These are phyloP conservation scores for Funneliformis caledonium DNA, from an alignment of 371 early-diverging fungal species.

Conservation along the genomic window DNA sequence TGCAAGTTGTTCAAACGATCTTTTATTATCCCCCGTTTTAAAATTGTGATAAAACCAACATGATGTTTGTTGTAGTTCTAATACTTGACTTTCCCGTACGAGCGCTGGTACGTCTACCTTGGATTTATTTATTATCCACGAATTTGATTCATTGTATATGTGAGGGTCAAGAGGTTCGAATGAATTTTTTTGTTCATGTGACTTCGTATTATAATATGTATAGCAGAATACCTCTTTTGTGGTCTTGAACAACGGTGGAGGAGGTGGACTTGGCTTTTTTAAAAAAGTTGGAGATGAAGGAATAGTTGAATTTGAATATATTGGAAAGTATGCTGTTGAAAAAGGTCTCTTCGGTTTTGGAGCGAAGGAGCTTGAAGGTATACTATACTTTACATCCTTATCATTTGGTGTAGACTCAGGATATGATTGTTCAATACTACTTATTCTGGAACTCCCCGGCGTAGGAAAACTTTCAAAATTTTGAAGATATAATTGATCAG, in stretches of 20 bases:
- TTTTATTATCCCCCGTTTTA: background rate
- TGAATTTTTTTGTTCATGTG: background rate
- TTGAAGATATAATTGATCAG: background rate
- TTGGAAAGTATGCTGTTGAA: background rate
- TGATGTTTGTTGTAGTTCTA: background rate
- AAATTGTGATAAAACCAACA: background rate
- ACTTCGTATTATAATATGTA: background rate
- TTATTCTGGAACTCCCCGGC: no score
- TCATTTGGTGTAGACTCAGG: no score
- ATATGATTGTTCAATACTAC: no score
- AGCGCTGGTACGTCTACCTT: background rate
- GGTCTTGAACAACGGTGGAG: background rate
- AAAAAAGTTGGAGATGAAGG: background rate
- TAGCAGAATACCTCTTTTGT: background rate
- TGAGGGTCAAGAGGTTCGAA: background rate
- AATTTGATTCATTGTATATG: background rate
- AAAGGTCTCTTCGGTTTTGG: no score
- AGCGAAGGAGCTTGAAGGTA: no score
- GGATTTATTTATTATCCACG: background rate
- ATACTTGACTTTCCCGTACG: background rate
- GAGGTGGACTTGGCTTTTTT: background rate
- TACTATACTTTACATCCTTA: no score
- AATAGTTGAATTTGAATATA: background rate
- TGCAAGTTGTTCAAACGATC: background rate
- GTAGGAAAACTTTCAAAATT: no score